Percentiles rank a stretch among this genome's conserved stretches.
Evolutionary conservation across 1,284 basidiomycete species (phyloP).

Genomic region (Ceraceosorus guamensis): DNA sequence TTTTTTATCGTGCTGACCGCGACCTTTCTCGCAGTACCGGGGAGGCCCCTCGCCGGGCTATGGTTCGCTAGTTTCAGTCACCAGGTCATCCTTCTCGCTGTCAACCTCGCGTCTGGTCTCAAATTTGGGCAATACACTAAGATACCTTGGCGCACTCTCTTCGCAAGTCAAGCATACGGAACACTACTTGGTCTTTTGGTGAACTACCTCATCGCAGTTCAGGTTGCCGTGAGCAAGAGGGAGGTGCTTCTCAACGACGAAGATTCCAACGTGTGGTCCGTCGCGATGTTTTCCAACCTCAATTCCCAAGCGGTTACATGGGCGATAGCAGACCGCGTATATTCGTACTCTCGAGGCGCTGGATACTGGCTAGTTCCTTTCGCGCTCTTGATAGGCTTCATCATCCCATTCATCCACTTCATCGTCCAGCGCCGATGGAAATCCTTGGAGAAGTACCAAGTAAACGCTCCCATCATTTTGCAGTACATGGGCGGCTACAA

Average conservation of each 20-base stretch:
- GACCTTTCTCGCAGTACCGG: constrained; percentile 6
- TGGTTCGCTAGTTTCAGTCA: constrained; percentile 28
- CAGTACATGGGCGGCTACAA: not conserved
- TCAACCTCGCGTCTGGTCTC: constrained; percentile 17
- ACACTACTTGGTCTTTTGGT: constrained; percentile 22
- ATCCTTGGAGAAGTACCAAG: not conserved
- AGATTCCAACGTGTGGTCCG: constrained; percentile 15
- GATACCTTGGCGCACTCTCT: constrained; percentile 19
- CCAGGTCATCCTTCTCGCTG: constrained; percentile 16
- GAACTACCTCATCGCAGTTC: constrained; percentile 23
- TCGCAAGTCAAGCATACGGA: constrained; percentile 19
- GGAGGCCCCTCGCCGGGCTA: constrained; percentile 27
- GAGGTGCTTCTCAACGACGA: constrained; percentile 22
- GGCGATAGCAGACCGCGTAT: constrained; percentile 24
- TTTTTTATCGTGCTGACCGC: too few species aligned
- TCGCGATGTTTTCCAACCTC: not conserved
- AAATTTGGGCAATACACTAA: constrained; percentile 36
- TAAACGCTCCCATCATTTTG: constrained; percentile 1
- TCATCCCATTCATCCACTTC: constrained; percentile 14
- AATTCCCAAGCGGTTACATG: constrained; percentile 19
- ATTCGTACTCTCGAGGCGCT: not conserved
- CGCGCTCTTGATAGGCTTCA: constrained; percentile 15
- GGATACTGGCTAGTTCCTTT: constrained; percentile 21
- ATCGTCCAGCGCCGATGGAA: not conserved
- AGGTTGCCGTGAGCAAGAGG: constrained; percentile 13